Conservation (phyloP, 495 filamentous ascomycete genomes). For the Haplographium delicatum region DNA sequence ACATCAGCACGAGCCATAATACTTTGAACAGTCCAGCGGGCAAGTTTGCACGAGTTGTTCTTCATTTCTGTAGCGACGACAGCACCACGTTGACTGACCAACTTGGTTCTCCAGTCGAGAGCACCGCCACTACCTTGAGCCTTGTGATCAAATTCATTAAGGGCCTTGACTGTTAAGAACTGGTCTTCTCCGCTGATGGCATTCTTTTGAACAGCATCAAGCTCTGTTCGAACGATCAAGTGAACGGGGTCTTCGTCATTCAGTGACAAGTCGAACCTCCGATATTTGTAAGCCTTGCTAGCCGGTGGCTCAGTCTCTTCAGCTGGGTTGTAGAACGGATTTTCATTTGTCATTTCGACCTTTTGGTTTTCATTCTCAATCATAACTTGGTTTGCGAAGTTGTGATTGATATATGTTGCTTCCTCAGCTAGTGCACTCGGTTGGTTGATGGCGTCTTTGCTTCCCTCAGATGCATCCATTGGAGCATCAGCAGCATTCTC, state of each 20-base stretch:
- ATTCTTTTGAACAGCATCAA: slow-evolving; percentile 94
- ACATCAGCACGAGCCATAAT: slow-evolving; percentile 92
- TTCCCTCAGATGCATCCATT: slow-evolving; percentile 82
- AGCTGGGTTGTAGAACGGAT: slow-evolving; percentile 94
- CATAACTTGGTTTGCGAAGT: slow-evolving; percentile 93
- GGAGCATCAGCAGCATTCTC: slow-evolving; percentile 98
- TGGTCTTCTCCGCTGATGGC: slow-evolving; percentile 82
- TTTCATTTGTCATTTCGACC: slow-evolving; percentile 76
- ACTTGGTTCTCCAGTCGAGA: slow-evolving; percentile 92
- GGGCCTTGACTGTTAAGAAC: slow-evolving; percentile 84
- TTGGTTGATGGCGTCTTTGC: slow-evolving; percentile 91
- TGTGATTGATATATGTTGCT: slow-evolving; percentile 99
- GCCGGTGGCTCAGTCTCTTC: slow-evolving; percentile 91
- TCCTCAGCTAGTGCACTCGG: slow-evolving; percentile 87
- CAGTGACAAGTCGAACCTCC: slow-evolving; percentile 88
- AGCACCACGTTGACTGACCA: slow-evolving; percentile 86
- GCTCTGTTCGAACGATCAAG: slow-evolving; percentile 90
- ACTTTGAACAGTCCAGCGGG: slow-evolving; percentile 91
- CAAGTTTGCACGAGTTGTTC: slow-evolving; percentile 98
- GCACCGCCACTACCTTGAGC: slow-evolving; percentile 91
- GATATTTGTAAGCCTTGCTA: slow-evolving; percentile 96
- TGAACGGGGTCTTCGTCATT: slow-evolving; percentile 92
- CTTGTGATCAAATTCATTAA: slow-evolving; percentile 98
- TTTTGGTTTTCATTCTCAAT: slow-evolving; percentile 71
- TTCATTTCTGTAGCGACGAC: slow-evolving; percentile 99